These are phyloP conservation scores for Rhizopus sp. DNA, from an alignment of 371 early-diverging fungal species.

Conservation along the genomic window DNA sequence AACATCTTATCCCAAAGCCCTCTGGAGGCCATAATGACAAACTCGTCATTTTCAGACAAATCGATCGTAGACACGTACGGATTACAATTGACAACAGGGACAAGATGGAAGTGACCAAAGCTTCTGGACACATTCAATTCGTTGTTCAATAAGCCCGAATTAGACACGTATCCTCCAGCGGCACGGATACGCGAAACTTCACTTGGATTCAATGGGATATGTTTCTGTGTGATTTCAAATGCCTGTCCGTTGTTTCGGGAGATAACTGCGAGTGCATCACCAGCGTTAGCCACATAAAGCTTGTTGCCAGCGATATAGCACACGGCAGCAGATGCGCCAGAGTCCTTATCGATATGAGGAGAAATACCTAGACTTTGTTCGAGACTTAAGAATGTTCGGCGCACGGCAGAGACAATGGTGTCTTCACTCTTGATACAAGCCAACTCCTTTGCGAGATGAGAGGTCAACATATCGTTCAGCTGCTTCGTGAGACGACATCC, in stretches of 20 bases:
- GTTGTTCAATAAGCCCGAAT: constrained; percentile 70
- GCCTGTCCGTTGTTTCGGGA: constrained; percentile 75
- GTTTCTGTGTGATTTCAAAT: constrained; percentile 72
- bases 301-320: constrained; percentile 77
- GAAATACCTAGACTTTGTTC: constrained; percentile 69
- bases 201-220: constrained; percentile 67
- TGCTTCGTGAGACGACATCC: constrained; percentile 67
- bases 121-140: constrained; percentile 74
- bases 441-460: constrained; percentile 72
- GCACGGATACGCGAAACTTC: constrained; percentile 77
- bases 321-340: constrained; percentile 72
- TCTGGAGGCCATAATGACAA: constrained; percentile 82
- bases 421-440: constrained; percentile 57
- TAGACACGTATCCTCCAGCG: constrained; percentile 81
- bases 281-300: constrained; percentile 88
- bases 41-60: constrained; percentile 84
- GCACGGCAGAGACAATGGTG: constrained; percentile 59
- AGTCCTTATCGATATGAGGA: constrained; percentile 45
- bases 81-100: constrained; percentile 84
- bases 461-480: constrained; percentile 69
- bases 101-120: constrained; percentile 84
- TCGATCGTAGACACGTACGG: constrained; percentile 76
- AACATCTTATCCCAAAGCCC: constrained; percentile 85
- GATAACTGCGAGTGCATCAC: constrained; percentile 87
- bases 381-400: constrained; percentile 74